Evolutionary conservation across 805 yeast species (phyloP).

Genomic region (Pichia ethanolica): DNA sequence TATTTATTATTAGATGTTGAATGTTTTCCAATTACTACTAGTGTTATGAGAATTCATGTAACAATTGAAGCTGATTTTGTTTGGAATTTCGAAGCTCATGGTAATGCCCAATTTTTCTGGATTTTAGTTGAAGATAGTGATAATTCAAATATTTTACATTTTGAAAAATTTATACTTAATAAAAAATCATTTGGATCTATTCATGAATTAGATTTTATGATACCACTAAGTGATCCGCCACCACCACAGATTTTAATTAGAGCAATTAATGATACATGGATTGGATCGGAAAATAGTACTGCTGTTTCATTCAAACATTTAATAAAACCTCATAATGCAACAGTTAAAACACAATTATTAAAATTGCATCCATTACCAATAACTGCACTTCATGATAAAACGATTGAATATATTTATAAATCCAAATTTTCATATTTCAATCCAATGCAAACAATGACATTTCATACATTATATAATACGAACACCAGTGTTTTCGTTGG

Average conservation of each 20-base stretch:
- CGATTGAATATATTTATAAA: conserved; percentile 62
- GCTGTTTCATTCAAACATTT: conserved; percentile 85
- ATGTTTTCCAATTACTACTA: conserved; percentile 79
- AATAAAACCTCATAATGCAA: conserved; percentile 81
- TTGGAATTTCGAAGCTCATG: conserved; percentile 82
- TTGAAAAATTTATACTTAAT: conserved; percentile 69
- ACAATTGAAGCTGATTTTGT: conserved; percentile 64
- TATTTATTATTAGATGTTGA: conserved; percentile 66
- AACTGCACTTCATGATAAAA: conserved; percentile 63
- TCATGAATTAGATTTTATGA: conserved; percentile 85
- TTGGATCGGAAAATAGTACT: conserved; percentile 71
- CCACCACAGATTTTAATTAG: conserved; percentile 83
- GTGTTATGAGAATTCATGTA: conserved; percentile 77
- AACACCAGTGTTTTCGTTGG: conserved; percentile 84
- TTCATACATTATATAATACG: conserved; percentile 78
- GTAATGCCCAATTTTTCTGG: conserved; percentile 85
- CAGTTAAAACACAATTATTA: conserved; percentile 73
- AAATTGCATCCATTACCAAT: conserved; percentile 81
- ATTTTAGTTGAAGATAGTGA: conserved; percentile 84
- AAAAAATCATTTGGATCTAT: conserved; percentile 43
- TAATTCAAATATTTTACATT: conserved; percentile 64
- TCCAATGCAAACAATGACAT: conserved; percentile 98
- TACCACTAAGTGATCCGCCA: conserved; percentile 82
- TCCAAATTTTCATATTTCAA: conserved; percentile 76
- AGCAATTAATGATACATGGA: conserved; percentile 79